A percentile compares a stretch with the other conserved stretches of the same genome.
These are phyloP conservation scores for Talinum fruticosum DNA, from an alignment of 148 eudicot genomes.

Conservation along the genomic window DNA sequence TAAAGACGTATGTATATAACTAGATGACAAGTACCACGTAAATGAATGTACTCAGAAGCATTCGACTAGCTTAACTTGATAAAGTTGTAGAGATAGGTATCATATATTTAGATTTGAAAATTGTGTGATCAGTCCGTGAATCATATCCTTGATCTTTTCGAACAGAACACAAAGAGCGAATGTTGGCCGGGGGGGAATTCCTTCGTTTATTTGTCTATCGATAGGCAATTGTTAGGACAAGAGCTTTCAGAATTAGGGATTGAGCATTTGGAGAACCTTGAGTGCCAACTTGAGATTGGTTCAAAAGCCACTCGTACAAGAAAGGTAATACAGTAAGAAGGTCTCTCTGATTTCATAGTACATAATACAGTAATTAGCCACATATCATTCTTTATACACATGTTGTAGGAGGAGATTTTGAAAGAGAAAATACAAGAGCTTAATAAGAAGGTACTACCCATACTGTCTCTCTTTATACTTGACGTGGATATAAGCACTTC, in stretches of 20 bases:
- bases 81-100: background rate
- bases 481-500: too few relatives aligned
- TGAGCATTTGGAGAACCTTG: constrained; percentile 31
- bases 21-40: background rate
- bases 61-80: background rate
- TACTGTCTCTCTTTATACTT: too few relatives aligned
- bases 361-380: too few relatives aligned
- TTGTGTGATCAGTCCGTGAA: background rate
- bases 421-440: constrained; percentile 33
- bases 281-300: constrained; percentile 28
- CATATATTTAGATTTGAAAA: background rate
- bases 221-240: constrained; percentile 32
- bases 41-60: background rate
- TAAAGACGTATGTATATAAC: background rate
- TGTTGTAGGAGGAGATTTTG: constrained; percentile 32
- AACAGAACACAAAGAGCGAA: background rate
- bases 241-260: constrained; percentile 24
- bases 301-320: constrained; percentile 23
- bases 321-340: constrained; percentile 21
- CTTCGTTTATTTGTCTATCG: too few relatives aligned
- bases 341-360: too few relatives aligned
- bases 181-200: too few relatives aligned
- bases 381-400: background rate
- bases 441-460: constrained; percentile 25
- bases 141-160: background rate